Evolutionary conservation across 345 rosid species (phyloP).

Genomic region (Combretum micranthum): DNA sequence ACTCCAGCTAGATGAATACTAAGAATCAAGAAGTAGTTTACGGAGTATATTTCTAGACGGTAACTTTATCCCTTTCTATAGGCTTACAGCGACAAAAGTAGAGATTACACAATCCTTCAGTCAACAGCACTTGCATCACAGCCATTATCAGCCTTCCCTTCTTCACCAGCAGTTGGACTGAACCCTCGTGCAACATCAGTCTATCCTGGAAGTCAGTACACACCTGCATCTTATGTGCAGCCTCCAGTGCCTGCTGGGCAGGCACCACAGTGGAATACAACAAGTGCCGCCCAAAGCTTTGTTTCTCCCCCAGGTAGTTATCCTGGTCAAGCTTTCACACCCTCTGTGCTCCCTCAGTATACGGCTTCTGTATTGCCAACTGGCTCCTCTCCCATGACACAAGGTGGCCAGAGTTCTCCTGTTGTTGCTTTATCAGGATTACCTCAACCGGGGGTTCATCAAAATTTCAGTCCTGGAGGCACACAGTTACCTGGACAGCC

Average conservation of each 20-base stretch:
- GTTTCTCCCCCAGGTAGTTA: conserved; percentile 4
- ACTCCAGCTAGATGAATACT: neutral
- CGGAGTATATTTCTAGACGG: too few relatives aligned
- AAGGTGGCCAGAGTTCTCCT: conserved; percentile 4
- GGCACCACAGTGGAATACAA: conserved; percentile 36
- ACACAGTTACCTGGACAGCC: conserved; percentile 2
- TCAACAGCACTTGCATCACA: conserved; percentile 40
- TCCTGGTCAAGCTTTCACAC: conserved; percentile 7
- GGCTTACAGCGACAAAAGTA: conserved; percentile 93
- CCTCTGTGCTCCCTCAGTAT: conserved; percentile 5
- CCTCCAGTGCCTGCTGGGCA: conserved; percentile 32
- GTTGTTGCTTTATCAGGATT: conserved; percentile 6
- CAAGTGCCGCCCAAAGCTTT: conserved; percentile 19
- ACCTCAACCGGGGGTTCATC: neutral
- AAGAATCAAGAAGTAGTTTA: too few relatives aligned
- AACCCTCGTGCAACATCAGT: conserved; percentile 38
- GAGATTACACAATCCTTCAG: conserved; percentile 83
- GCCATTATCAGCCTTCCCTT: conserved; percentile 35
- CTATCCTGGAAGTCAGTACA: conserved; percentile 39
- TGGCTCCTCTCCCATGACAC: conserved; percentile 8
- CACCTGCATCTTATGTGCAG: conserved; percentile 19
- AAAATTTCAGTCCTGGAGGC: conserved; percentile 6
- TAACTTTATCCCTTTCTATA: conserved; percentile 11
- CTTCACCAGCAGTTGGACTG: conserved; percentile 60
- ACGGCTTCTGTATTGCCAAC: neutral